Conservation (phyloP, 2,329 filamentous ascomycete genomes). For the Saccharata proteae region DNA sequence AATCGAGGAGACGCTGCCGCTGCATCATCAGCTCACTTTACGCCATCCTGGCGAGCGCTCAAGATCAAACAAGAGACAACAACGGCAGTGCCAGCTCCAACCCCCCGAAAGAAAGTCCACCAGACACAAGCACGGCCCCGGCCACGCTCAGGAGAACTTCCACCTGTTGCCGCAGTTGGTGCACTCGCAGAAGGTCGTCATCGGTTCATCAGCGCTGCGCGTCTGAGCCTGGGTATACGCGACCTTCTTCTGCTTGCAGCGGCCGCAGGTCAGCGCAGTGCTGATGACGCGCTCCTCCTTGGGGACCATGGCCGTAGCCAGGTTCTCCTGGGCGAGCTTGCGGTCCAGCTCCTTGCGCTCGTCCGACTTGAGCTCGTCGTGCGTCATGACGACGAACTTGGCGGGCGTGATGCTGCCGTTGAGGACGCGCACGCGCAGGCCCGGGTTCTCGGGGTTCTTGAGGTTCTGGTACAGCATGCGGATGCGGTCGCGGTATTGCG, state of each 20-base stretch:
- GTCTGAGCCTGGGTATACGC: slow-evolving; percentile 96
- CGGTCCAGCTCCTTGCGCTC: slow-evolving; percentile 66
- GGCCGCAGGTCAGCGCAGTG: slow-evolving; percentile 75
- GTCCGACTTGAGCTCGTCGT: slow-evolving; percentile 82
- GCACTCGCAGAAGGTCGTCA: slow-evolving; percentile 46
- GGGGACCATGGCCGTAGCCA: slow-evolving; percentile 93
- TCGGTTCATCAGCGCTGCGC: slow-evolving; percentile 83
- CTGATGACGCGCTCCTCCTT: slow-evolving; percentile 85
- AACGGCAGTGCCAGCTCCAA: no score
- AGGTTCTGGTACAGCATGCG: slow-evolving; percentile 89
- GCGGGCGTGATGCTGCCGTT: slow-evolving; percentile 58
- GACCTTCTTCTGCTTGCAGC: slow-evolving; percentile 88
- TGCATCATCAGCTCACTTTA: no score
- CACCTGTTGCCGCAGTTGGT: slow-evolving; percentile 39
- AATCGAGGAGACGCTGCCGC: no score
- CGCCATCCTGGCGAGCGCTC: no score
- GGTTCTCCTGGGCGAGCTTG: slow-evolving; percentile 77
- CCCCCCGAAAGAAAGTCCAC: no score
- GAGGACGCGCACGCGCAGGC: slow-evolving; percentile 65
- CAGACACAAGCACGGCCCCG: no score
- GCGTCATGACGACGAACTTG: slow-evolving; percentile 72
- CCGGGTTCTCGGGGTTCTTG: slow-evolving; percentile 78
- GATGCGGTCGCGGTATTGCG: slow-evolving; percentile 74
- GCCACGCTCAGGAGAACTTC: slow-evolving; percentile 33
- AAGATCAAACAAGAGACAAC: no score